Evolutionary conservation across 129 eudicot species (phyloP), one percentile per base, ranked within the genome.

Genomic region (Dittrichia graveolens): DNA sequence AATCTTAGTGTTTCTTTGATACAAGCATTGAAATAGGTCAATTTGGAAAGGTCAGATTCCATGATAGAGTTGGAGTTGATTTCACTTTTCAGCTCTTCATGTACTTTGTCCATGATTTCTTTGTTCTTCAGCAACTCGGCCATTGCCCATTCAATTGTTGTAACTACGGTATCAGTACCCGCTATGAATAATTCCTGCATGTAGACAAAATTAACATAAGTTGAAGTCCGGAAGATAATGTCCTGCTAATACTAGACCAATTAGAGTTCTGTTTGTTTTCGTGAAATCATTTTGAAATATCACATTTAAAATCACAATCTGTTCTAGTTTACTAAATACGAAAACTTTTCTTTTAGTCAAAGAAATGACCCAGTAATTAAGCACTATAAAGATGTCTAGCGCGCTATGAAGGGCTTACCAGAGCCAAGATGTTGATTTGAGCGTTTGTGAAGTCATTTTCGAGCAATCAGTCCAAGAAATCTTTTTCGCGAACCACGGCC

Each of bases 61-160:
- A 31, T 14, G 9, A 34, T 44, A 8, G 16, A 7, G 5, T 14
- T 11, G 15, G 37, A 11, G 4, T 47, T 37, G 8, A 61, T 31
- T 35, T 73, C 43, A n/a, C 5, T 24, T 34, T 15, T 60, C 34
- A 76, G 31, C 56, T 78, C 82, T 9, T 69, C 71, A 5, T 67
- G 14, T 40, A 78, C 19, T 62, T 49, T 61, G 12, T 5, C 8
- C 64, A 78, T 58, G 5, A 65, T 55, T 19, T 78, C 77, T 70
- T 41, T 72, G 12, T 71, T 70, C 63, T 38, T 53, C 8, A 78
- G 11, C 63, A 71, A 43, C 61, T 78, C 78, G 2, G 72, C 65
- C 77, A 78, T 71, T 0, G 69, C 48, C 82, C 82, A 71, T 43
- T 70, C 82, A 7, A 47, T 5, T 5, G 82, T 78, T 50, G 69